Base-by-base conservation (phyloP, 2,329 filamentous ascomycete species). In the Myriosclerotinia curreyana region DNA sequence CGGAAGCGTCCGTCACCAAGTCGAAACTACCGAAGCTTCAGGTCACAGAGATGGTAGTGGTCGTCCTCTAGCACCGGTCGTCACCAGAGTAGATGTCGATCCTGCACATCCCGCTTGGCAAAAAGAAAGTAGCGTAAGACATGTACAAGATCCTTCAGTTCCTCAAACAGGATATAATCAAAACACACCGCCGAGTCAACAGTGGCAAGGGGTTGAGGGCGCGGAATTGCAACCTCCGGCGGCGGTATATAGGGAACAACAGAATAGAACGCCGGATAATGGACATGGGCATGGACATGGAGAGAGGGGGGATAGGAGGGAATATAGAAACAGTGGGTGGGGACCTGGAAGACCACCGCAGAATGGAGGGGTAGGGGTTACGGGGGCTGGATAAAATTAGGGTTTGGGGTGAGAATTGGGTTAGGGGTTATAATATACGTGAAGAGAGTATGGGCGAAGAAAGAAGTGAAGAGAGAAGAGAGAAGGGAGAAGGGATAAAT, bases 21-120 rank as follows among this genome's bases (percentile, higher is more conserved):
- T 80, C 76, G 84, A 86, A 77, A 78, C 82, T 72, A 78, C 82
- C 75, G 81, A 86, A 74, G 78, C 71, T 75, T 69, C 76, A 75
- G 79, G 81, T 76, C 79, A 82, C 76, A 81, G 81, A 75, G 81
- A 78, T 76, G 67, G 79, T 74, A 65, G 74, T 69, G 75, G 79
- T 66, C 74, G 79, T 66, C 75, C 79, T 51, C 76, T 80, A 60
- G 79, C 82, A 62, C 78, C 81, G 46, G 79, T 86, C 50, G 83
- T 86, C 44, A 89, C 77, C 77, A 73, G 89, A 64, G 91, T 96
- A 60, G 93, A 97, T 74, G 91, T 89, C n/a, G 94, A 98, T 74
- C 91, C 90, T 6, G 84, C 90, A 28, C 83, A 86, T 73, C 81
- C 82, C 44, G 83, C 90, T 6, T 92, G 89, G 87, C 88, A 92